Percentiles rank a stretch among this genome's conserved stretches.
phyloP scores from a whole-genome alignment of 345 rosid species.

The Carallia pectinifolia region DNA sequence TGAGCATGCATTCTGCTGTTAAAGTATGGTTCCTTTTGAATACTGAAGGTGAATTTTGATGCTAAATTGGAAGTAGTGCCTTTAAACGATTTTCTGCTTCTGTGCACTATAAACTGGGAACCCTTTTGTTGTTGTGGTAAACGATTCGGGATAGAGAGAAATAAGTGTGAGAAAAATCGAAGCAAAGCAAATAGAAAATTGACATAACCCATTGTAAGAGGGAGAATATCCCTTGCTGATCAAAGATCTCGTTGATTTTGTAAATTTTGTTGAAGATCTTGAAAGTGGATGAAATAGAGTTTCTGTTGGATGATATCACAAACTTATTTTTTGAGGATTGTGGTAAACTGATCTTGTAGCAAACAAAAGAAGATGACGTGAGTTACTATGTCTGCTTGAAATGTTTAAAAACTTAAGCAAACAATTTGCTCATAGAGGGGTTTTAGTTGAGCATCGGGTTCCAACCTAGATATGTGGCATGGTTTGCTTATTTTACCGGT shows the following conservation, averaged over 20 bases:
- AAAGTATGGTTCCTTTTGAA: too few relatives aligned
- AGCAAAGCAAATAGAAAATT: neutral
- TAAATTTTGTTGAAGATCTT: conserved; percentile 1
- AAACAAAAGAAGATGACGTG: neutral
- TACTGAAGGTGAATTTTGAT: too few relatives aligned
- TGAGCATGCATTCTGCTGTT: too few relatives aligned
- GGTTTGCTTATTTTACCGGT: neutral
- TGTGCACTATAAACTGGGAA: neutral
- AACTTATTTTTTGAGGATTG: neutral
- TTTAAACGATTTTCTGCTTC: neutral
- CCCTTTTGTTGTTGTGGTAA: neutral
- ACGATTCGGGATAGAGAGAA: neutral
- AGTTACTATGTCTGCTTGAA: neutral
- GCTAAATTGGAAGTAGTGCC: too few relatives aligned
- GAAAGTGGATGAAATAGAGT: neutral
- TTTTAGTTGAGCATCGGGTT: neutral
- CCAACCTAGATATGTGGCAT: neutral
- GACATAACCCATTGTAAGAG: neutral
- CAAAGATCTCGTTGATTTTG: neutral
- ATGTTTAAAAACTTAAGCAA: conserved; percentile 1
- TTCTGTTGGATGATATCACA: neutral
- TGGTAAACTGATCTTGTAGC: neutral
- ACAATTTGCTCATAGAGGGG: neutral
- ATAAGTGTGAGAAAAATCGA: neutral
- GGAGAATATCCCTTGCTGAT: conserved; percentile 1